Evolutionary conservation across 2,329 filamentous ascomycete species (phyloP).

Genomic region (Myriosclerotinia scirpicola): DNA sequence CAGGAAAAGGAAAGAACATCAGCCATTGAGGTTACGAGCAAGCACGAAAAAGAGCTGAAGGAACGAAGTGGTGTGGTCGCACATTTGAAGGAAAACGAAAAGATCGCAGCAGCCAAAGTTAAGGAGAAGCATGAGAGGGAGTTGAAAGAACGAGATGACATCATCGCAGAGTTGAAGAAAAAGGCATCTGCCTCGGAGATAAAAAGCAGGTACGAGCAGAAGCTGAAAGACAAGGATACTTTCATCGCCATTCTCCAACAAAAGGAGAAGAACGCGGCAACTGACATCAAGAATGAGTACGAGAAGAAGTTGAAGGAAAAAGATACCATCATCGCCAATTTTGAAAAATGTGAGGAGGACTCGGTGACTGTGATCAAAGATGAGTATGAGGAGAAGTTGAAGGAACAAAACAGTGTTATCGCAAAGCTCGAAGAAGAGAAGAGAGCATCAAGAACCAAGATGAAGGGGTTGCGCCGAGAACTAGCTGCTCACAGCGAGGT

Average conservation of each 20-base stretch:
- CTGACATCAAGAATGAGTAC: neutral
- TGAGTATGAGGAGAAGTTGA: neutral
- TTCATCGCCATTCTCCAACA: neutral
- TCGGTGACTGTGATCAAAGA: neutral
- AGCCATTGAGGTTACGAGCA: neutral
- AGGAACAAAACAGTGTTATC: neutral
- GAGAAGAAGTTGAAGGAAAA: neutral
- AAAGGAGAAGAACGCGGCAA: neutral
- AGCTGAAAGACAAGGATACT: neutral
- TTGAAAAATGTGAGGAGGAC: neutral
- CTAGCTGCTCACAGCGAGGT: constrained; percentile 1
- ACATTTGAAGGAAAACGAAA: neutral
- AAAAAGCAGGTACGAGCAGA: neutral
- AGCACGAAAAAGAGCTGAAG: neutral
- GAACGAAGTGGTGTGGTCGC: neutral
- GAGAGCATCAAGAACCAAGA: neutral
- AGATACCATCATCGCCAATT: neutral
- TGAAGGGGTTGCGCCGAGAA: neutral
- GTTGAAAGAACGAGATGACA: neutral
- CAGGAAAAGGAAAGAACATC: neutral
- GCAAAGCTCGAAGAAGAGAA: neutral
- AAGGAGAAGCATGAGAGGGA: neutral
- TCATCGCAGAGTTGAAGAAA: neutral
- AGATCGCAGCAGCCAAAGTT: neutral
- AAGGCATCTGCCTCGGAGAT: neutral